Evolutionary conservation across 1,139 yeast species (phyloP), one percentile per base, ranked within the genome.

Genomic region (Arxiozyma slooffiae): DNA sequence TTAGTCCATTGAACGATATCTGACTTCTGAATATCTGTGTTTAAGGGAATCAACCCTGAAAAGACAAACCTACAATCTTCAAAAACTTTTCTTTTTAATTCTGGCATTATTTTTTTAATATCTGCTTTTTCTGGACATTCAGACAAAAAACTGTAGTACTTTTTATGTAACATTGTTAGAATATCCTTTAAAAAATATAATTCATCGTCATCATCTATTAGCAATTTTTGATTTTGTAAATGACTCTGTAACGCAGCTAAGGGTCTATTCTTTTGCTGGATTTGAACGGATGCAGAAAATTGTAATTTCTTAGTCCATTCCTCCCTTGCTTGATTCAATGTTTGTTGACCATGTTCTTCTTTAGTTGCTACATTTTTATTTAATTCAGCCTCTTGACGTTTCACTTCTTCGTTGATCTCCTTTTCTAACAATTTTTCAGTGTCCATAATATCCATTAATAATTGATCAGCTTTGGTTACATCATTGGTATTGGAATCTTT

Each of bases 1-100:
- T 80, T 78, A 18, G 92, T 85, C 97, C 97, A 90, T 26, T 83
- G 80, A 1, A 90, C 97, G 48, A 92, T 86, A 64, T 88, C 96
- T 20, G 87, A 86, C 46, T 76, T 70, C 50, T 84, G 82, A 20
- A 86, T 70, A 52, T 81, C 78, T 7, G 82, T 75, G 1, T 94
- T 94, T 18, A 86, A 66, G 0, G 97, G 97, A 22, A 92, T 77
- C 17, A 90, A 75, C 0, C 97, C 97, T 1, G 96, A 85, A 60
- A 92, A 85, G 26, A 92, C 74, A 51, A 92, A 79, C 0, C 81
- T 80, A 46, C 83, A 77, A 2, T 84, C 92, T 41, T 76, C 70
- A 55, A 92, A 79, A 2, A 88, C 89, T 52, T 72, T 64, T 20
- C 72, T 68, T 64, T 89, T 90, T 77, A 90, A 75, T 21, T 69